Evolutionary conservation across 23 red algal species (phyloP).

Genomic region (Agarophyton chilense): DNA sequence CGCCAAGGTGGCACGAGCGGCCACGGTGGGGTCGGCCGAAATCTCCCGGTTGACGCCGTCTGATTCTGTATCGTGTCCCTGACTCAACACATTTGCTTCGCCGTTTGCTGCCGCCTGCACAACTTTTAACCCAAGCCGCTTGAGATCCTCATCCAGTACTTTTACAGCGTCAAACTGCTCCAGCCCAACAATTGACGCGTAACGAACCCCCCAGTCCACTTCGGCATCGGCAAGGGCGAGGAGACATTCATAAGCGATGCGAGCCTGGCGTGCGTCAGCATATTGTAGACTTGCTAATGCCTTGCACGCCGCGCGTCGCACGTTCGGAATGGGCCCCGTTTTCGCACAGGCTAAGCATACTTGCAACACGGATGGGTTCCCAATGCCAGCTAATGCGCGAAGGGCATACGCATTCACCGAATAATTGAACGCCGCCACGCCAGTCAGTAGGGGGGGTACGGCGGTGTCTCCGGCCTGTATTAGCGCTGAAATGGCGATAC

Average conservation of each 20-base stretch:
- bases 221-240: constrained; percentile 52
- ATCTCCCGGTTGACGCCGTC: neutral
- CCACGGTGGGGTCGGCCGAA: constrained; percentile 6
- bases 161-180: constrained; percentile 38
- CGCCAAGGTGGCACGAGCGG: constrained; percentile 30
- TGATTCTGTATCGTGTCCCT: neutral
- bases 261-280: neutral
- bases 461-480: constrained; percentile 8
- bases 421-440: constrained; percentile 93
- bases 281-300: constrained; percentile 59
- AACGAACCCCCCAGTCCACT: constrained; percentile 86
- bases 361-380: constrained; percentile 42
- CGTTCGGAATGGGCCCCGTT: constrained; percentile 90
- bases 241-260: constrained; percentile 21
- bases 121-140: neutral
- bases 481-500: constrained; percentile 70
- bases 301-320: constrained; percentile 78
- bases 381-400: constrained; percentile 72
- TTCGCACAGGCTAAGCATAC: constrained; percentile 65
- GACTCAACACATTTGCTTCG: neutral
- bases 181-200: constrained; percentile 75
- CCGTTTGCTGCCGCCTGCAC: constrained; percentile 6
- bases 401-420: constrained; percentile 96
- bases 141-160: neutral
- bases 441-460: constrained; percentile 60